Conservation (phyloP, 2,329 filamentous ascomycete genomes). For the Neopestalotiopsis rosae region DNA sequence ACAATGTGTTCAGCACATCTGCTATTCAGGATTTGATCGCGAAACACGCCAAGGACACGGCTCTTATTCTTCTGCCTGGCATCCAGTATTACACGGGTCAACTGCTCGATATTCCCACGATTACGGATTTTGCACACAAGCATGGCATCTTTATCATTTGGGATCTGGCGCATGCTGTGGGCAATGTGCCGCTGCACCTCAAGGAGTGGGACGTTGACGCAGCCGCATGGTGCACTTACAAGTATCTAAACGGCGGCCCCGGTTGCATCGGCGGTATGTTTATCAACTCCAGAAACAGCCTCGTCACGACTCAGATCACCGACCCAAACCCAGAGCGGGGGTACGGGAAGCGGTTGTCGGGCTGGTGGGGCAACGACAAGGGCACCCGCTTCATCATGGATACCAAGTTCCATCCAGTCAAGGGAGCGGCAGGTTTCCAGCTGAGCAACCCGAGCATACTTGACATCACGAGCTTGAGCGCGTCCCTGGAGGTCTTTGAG, state of each 20-base stretch:
- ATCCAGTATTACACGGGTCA: conserved; percentile 85
- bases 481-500: conserved; percentile 74
- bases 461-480: conserved; percentile 73
- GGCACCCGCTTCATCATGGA: conserved; percentile 75
- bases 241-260: conserved; percentile 80
- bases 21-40: conserved; percentile 73
- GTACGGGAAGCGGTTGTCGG: conserved; percentile 65
- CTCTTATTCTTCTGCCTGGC: conserved; percentile 75
- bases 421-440: conserved; percentile 78
- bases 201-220: conserved; percentile 82
- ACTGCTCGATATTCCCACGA: conserved; percentile 74
- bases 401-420: conserved; percentile 73
- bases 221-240: conserved; percentile 83
- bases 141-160: conserved; percentile 74
- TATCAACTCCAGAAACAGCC: conserved; percentile 70
- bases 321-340: conserved; percentile 41
- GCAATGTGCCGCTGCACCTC: conserved; percentile 74
- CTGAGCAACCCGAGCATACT: conserved; percentile 76
- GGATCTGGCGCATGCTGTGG: conserved; percentile 81
- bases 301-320: conserved; percentile 37
- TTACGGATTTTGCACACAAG: conserved; percentile 72
- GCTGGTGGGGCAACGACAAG: conserved; percentile 83
- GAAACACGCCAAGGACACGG: conserved; percentile 67
- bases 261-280: conserved; percentile 77
- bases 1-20: conserved; percentile 65